These are phyloP conservation scores for Sugiyamaella valdiviana DNA, from an alignment of 805 yeast genomes.

Conservation along the genomic window DNA sequence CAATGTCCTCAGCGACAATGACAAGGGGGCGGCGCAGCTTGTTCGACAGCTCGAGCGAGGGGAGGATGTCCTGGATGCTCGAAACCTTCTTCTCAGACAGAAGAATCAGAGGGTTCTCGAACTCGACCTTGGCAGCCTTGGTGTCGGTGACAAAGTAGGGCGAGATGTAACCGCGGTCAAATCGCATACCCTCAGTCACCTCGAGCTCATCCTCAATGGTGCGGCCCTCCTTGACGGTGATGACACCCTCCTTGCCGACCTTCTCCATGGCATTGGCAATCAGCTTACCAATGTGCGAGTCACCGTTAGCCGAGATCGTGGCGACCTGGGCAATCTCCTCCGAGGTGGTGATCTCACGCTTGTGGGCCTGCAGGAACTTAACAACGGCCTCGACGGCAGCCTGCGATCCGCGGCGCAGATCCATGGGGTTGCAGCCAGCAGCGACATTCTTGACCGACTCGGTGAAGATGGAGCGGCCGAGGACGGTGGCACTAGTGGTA, in stretches of 20 bases:
- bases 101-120: slow-evolving; percentile 84
- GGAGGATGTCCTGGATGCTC: slow-evolving; percentile 83
- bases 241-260: slow-evolving; percentile 98
- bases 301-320: slow-evolving; percentile 96
- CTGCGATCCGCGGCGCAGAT: slow-evolving; percentile 93
- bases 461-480: slow-evolving; percentile 91
- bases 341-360: slow-evolving; percentile 87
- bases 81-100: slow-evolving; percentile 90
- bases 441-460: slow-evolving; percentile 96
- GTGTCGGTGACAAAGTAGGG: slow-evolving; percentile 95
- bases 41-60: slow-evolving; percentile 88
- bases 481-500: slow-evolving; percentile 94
- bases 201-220: slow-evolving; percentile 94
- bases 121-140: slow-evolving; percentile 86
- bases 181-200: slow-evolving; percentile 97
- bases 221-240: slow-evolving; percentile 95
- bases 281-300: slow-evolving; percentile 80
- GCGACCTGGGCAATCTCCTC: slow-evolving; percentile 98
- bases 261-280: slow-evolving; percentile 96
- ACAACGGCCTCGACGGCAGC: slow-evolving; percentile 94
- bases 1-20: slow-evolving; percentile 91
- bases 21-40: slow-evolving; percentile 88
- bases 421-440: slow-evolving; percentile 99
- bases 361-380: slow-evolving; percentile 72
- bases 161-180: slow-evolving; percentile 94